Evolutionary conservation across 179 eudicot species (phyloP), one percentile per base, ranked within the genome.

Genomic region (Vitellaria paradoxa): DNA sequence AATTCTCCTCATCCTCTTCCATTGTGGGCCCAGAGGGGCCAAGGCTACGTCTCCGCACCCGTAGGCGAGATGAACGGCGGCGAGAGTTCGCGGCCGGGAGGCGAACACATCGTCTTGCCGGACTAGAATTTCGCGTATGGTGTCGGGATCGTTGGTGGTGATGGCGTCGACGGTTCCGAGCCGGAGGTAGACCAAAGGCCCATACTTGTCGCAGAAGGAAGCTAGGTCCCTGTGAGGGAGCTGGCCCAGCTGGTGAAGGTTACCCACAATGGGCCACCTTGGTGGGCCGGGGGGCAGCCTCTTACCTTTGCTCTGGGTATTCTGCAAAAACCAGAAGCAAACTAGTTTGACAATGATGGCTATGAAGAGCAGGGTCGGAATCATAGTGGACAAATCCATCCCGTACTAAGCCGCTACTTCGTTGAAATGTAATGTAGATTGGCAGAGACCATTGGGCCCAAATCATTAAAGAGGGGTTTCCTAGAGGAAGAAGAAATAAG

Each of bases 1-100:
- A 14, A 96, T 94, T 66, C 99, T 82, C 67, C 99, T 82, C 94
- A 96, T 84, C 65, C 93, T 72, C 81, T 94, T 96, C 99, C 99
- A 96, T 68, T 89, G 88, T n/a, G 98, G 98, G 60, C 99, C 97
- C 61, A 96, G 69, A 9, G 98, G 99, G 21, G 98, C 98, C 65
- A 94, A 53, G 26, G 99, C 99, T 61, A 96, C 99, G 52, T 96
- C 99, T 0, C 90, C 89, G 2, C 97, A 92, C 6, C 90, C 88
- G 55, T 96, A 96, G 18, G 99, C 98, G 1, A 96, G 74, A 74
- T 89, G 98, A 77, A 89, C 78, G 0, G 98, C 96, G 2, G 98
- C 99, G 5, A 92, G 80, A 37, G 99, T 96, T 42, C 86, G 83
- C 1, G 99, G 99, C 0, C 98, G 90, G 1, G 99, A 94, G 52